A percentile compares a stretch with the other conserved stretches of the same genome.
Evolutionary conservation across 257 asterid species (phyloP).

Genomic region (Nicotiana sylvestris): DNA sequence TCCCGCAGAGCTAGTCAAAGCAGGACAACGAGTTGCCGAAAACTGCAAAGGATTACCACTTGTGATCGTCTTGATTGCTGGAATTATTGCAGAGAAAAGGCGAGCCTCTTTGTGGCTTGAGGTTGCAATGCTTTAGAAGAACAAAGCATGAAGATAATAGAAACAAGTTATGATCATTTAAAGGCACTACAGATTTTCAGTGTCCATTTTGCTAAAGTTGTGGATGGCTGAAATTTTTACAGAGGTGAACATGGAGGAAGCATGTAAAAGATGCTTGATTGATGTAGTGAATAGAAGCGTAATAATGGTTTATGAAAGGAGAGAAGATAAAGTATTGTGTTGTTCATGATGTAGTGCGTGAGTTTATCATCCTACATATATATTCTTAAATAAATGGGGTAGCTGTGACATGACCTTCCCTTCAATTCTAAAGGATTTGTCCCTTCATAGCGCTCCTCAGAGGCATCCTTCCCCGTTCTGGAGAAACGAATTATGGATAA

Average conservation of each 20-base stretch:
- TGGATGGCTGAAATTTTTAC: background rate
- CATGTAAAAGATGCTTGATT: slow-evolving; percentile 4
- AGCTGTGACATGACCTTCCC: too few relatives aligned
- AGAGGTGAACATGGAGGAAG: background rate
- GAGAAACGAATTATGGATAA: background rate
- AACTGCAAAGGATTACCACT: too few relatives aligned
- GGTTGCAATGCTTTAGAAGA: background rate
- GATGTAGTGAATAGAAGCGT: slow-evolving; percentile 8
- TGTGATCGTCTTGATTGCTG: background rate
- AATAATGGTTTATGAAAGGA: background rate
- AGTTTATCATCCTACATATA: too few relatives aligned
- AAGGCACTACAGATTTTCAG: background rate
- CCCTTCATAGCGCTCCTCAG: background rate
- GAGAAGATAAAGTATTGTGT: background rate
- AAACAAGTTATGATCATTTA: background rate
- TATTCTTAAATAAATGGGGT: too few relatives aligned
- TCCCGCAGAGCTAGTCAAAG: background rate
- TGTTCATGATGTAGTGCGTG: too few relatives aligned
- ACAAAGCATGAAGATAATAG: background rate
- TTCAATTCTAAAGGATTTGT: too few relatives aligned
- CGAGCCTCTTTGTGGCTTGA: background rate
- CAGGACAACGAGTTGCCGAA: background rate
- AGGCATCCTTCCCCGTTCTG: background rate
- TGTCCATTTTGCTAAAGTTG: background rate
- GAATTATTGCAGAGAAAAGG: background rate